Base-by-base conservation (phyloP, 225 moss, liverwort and hornwort species). In the Pleurozium schreberi region DNA sequence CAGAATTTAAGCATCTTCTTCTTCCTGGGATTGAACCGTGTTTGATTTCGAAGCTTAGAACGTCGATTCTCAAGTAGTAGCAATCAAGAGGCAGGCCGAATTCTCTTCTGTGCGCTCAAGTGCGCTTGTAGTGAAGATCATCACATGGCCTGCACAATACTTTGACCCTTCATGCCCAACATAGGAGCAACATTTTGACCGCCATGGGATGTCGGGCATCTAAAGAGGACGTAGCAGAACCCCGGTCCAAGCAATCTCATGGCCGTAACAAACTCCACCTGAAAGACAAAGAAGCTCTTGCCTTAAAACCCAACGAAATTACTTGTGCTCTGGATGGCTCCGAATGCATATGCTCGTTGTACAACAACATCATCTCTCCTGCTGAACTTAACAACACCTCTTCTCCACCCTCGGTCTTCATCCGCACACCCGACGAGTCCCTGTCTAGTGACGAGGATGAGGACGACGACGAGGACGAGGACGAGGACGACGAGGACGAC, bases 121-220 rank as follows among this genome's bases (percentile, higher is more conserved):
- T 69, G 69, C 67, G 61, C 59, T 75, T 66, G 74, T 58, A 28
- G 80, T 22, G 89, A 63, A 83, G 65, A 73, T 60, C 61, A 58
- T 60, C 42, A n/a, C 21, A 89, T 87, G 85, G 31, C 74, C 2
- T 67, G 81, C 81, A 87, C 81, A 58, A 65, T 60, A 47, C n/a
- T 88, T 83, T 86, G 86, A 92, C 75, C 23, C 75, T 88, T 78
- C 85, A 71, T 86, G 59, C 50, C 59, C 40, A 71, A 49, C 43
- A 58, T 31, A 55, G 47, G 68, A 70, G 82, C 53, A 70, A 76
- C 71, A 88, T 89, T 80, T 76, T 89, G 91, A 84, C 50, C 65
- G 88, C 84, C 89, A 95, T 95, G 92, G 95, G 95, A 85, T 95
- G 95, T 90, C 90, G 92, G 78, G 93, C 90, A 90, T 95, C 93